Evolutionary conservation across 441 rosid genomes (phyloP).

Genomic region (Erysimum cheiri): DNA sequence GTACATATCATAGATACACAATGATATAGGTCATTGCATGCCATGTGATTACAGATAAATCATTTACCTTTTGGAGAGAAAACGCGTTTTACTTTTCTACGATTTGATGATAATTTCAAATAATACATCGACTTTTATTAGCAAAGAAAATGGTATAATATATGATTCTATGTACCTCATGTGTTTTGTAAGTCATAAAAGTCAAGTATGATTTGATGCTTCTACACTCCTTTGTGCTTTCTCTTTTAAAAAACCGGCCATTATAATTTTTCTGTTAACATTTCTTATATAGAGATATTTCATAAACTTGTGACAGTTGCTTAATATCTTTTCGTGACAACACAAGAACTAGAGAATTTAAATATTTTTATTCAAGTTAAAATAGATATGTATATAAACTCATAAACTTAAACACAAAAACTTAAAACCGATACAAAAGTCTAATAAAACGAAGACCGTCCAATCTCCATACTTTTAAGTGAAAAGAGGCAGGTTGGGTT

Average conservation of each 20-base stretch:
- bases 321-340: no score
- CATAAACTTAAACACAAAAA: no score
- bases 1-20: not conserved
- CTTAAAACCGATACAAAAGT: no score
- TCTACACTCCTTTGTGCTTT: no score
- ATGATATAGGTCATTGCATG: constrained; percentile 4
- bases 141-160: not conserved
- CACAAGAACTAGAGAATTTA: no score
- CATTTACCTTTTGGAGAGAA: constrained; percentile 8
- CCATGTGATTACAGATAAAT: constrained; percentile 30
- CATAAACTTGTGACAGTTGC: no score
- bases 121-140: constrained; percentile 12
- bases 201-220: constrained; percentile 18
- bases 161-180: not conserved
- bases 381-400: no score
- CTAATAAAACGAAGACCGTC: no score
- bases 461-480: no score
- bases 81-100: constrained; percentile 30
- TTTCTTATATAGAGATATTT: no score
- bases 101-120: constrained; percentile 11
- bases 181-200: not conserved
- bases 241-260: not conserved
- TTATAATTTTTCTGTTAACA: no score
- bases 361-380: no score
- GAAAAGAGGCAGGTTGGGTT: not conserved